A percentile compares a stretch with the other conserved stretches of the same genome.
phyloP scores from a whole-genome alignment of 2,329 filamentous ascomycete species.

The Aspergillus ustus region DNA sequence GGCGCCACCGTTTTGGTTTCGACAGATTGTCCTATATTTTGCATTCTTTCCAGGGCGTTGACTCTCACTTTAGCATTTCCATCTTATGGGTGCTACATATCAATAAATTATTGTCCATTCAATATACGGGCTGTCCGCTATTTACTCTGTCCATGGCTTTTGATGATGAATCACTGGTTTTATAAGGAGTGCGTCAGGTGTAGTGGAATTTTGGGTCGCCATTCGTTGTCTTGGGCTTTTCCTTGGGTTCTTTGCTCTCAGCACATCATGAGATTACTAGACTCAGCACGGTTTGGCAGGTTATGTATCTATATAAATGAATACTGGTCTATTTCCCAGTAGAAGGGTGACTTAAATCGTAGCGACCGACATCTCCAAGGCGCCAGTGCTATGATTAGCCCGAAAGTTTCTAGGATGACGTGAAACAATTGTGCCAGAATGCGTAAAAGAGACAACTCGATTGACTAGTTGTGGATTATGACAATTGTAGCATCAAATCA shows the following conservation, averaged over 20 bases:
- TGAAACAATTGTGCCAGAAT: background rate
- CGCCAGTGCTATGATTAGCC: no score
- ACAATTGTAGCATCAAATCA: background rate
- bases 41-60: slow-evolving; percentile 19
- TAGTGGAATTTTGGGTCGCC: slow-evolving; percentile 18
- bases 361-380: no score
- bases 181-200: slow-evolving; percentile 14
- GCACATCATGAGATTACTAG: background rate
- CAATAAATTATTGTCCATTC: slow-evolving; percentile 14
- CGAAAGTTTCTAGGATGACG: no score
- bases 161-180: slow-evolving; percentile 19
- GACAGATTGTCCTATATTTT: slow-evolving; percentile 25
- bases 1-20: slow-evolving; percentile 29
- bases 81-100: slow-evolving; percentile 15
- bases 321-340: background rate
- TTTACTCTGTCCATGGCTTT: slow-evolving; percentile 12
- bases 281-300: background rate
- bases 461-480: background rate
- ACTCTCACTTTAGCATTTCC: slow-evolving; percentile 19
- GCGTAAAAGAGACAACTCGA: background rate
- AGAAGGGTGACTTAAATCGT: background rate
- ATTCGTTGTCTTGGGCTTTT: slow-evolving; percentile 1
- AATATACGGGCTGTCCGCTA: slow-evolving; percentile 17
- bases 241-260: background rate
- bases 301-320: background rate